phyloP scores from a whole-genome alignment of 2,329 filamentous ascomycete genomes.

The Leptoxyphium fumago region DNA sequence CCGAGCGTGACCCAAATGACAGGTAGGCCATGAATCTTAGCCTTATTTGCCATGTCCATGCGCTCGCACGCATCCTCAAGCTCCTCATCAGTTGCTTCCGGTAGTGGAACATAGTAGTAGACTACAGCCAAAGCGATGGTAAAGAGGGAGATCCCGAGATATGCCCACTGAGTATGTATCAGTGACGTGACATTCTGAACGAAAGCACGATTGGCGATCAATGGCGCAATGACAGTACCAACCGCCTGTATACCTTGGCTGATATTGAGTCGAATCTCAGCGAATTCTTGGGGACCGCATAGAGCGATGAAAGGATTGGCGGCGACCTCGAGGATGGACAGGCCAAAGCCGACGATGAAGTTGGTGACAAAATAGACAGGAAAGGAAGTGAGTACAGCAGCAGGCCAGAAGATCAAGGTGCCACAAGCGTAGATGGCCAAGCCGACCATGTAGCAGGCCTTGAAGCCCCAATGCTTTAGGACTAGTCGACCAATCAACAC shows the following conservation, averaged over 20 bases:
- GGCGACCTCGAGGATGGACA: conserved; percentile 45
- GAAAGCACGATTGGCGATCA: conserved; percentile 44
- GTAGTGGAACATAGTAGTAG: conserved; percentile 47
- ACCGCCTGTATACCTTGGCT: conserved; percentile 48
- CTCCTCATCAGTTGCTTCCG: conserved; percentile 47
- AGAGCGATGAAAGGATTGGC: conserved; percentile 49
- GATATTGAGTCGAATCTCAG: conserved; percentile 44
- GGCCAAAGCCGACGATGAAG: conserved; percentile 45
- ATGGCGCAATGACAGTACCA: conserved; percentile 43
- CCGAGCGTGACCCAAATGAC: conserved; percentile 43
- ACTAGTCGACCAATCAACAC: conserved; percentile 48
- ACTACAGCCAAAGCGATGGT: conserved; percentile 42
- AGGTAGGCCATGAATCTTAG: conserved; percentile 27
- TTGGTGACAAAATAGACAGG: conserved; percentile 47
- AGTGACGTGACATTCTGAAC: conserved; percentile 35
- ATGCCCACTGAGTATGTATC: conserved; percentile 50
- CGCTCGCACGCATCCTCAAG: conserved; percentile 40
- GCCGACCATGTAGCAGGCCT: conserved; percentile 45
- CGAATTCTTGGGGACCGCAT: conserved; percentile 45
- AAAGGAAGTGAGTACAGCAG: conserved; percentile 46
- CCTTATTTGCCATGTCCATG: conserved; percentile 33
- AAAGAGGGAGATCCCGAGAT: conserved; percentile 48
- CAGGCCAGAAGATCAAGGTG: conserved; percentile 48
- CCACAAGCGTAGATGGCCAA: conserved; percentile 49
- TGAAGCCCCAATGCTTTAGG: conserved; percentile 46